phyloP scores from a whole-genome alignment of 2,329 filamentous ascomycete species.

The Trichoderma hamatum region DNA sequence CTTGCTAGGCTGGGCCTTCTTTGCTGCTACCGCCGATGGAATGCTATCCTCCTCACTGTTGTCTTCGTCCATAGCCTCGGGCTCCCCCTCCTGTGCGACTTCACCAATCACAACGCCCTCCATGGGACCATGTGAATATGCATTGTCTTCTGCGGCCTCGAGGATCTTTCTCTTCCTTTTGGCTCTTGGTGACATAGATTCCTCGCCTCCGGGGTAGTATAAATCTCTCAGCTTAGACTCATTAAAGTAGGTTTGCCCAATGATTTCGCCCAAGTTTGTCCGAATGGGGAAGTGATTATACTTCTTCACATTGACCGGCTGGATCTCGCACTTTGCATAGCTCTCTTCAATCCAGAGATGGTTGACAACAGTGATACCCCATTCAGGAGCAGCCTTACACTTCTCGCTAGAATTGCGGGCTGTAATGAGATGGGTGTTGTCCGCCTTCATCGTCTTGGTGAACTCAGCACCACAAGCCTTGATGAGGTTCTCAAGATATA shows the following conservation, averaged over 20 bases:
- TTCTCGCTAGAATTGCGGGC: constrained; percentile 91
- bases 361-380: constrained; percentile 88
- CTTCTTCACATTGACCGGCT: constrained; percentile 70
- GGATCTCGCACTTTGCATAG: constrained; percentile 83
- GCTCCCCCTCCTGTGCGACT: constrained; percentile 44
- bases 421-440: constrained; percentile 95
- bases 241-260: constrained; percentile 85
- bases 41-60: constrained; percentile 40
- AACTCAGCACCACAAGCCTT: constrained; percentile 82
- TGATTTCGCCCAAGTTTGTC: constrained; percentile 90
- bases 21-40: neutral
- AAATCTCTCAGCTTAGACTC: constrained; percentile 61
- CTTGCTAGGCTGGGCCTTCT: constrained; percentile 16
- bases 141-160: constrained; percentile 55
- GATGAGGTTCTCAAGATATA: constrained; percentile 92
- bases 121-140: constrained; percentile 50
- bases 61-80: constrained; percentile 50
- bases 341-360: constrained; percentile 98
- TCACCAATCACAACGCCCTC: constrained; percentile 52
- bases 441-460: constrained; percentile 91
- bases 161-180: constrained; percentile 55
- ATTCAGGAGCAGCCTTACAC: constrained; percentile 87
- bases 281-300: constrained; percentile 86
- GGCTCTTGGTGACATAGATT: constrained; percentile 46
- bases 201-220: constrained; percentile 67